Evolutionary conservation across 2,329 filamentous ascomycete genomes (phyloP), one percentile per base, ranked within the genome.

Genomic region (Xylaria sp.): DNA sequence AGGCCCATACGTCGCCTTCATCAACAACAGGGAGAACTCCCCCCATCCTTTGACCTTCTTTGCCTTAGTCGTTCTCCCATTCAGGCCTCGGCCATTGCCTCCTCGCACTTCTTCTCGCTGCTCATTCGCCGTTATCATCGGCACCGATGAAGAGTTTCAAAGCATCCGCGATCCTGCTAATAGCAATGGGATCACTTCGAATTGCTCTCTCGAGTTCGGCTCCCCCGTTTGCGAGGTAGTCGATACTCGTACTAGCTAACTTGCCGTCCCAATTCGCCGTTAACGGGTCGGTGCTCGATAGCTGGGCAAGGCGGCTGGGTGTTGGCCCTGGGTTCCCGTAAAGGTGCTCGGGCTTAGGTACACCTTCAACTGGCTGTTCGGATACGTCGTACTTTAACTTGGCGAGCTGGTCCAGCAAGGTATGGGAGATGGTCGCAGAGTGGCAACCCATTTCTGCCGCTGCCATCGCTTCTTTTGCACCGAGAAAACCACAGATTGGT

Each of bases 161-260:
- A 10, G 82, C 82, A 64, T 80, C 78, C 15, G 75, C 75, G 20
- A 85, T 74, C 4, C 83, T 77, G n/a, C 76, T 77, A 46, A 75
- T 76, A 0, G 80, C 78, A 32, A 81, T 74, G 0, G 80, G 73
- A 55, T 85, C 83, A 12, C 76, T 76, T 39, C 77, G 77, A 61
- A 84, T 83, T 5, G 83, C 81, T 63, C 80, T 80, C 12, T 83
- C 78, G 25, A 87, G 77, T 66, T 77, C 80, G 37, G 73, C 79
- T 4, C 84, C 84, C 7, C 79, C 79, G 59, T 86, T 78, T 5
- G 81, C 81, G 15, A 86, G 80, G 67, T 85, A 86, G 71, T 86
- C 83, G 1, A 83, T 76, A 23, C 82, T 78, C 1, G 80, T 82
- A 34, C 76, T 69, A 6, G 54, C 62, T 46, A 65, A 76, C 0